Conservation (phyloP, 257 asterid species). For the Rehmannia glutinosa region DNA sequence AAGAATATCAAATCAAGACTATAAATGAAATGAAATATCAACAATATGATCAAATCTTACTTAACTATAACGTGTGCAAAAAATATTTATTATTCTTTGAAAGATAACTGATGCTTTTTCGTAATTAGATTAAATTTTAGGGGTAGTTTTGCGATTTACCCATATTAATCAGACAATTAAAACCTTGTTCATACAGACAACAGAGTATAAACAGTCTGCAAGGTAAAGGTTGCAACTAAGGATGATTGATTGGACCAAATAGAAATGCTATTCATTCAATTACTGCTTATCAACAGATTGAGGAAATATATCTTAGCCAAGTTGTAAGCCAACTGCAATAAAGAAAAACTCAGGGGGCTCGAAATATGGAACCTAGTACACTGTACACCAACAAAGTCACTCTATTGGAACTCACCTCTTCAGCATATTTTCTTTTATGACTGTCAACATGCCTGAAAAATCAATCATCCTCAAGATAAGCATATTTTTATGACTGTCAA, state of each 20-base stretch:
- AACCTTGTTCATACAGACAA: background rate
- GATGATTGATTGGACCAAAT: slow-evolving; percentile 10
- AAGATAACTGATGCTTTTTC: too few species aligned
- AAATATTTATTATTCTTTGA: too few species aligned
- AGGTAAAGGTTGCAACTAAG: background rate
- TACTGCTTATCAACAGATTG: slow-evolving; percentile 1
- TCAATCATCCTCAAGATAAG: slow-evolving; percentile 16
- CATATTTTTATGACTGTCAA: too few species aligned
- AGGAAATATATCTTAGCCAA: slow-evolving; percentile 1
- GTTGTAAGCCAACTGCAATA: background rate
- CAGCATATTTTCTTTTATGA: slow-evolving; percentile 83
- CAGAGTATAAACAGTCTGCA: background rate
- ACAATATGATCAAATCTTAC: too few species aligned
- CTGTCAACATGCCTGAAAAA: slow-evolving; percentile 69
- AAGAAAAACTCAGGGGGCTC: background rate
- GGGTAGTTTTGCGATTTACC: too few species aligned
- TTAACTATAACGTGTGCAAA: too few species aligned
- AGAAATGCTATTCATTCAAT: background rate
- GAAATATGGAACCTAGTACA: background rate
- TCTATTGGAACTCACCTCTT: slow-evolving; percentile 54
- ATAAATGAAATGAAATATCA: too few species aligned
- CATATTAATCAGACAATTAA: too few species aligned
- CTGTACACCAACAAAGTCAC: background rate
- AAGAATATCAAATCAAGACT: too few species aligned
- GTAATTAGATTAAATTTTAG: too few species aligned